Evolutionary conservation across 2,329 filamentous ascomycete species (phyloP), one percentile per base, ranked within the genome.

Genomic region (Claviceps monticola): DNA sequence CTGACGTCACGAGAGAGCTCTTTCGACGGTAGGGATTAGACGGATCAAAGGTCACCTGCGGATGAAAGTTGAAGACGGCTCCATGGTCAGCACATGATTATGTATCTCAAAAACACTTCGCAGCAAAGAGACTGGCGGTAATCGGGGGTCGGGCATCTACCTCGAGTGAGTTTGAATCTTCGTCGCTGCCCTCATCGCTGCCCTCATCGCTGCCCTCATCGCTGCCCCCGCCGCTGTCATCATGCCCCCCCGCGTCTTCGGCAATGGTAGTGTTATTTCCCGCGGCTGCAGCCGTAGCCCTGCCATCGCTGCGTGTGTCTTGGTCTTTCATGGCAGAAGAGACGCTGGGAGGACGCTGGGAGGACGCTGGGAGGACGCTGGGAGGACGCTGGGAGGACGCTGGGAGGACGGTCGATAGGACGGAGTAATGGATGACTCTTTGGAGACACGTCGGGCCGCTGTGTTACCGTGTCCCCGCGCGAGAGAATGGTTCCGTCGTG

Each of bases 21-120:
- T 84, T 85, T 53, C 82, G 75, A 21, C 82, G 76, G 59, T 83
- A 80, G 0, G 74, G 72, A 56, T 77, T 82, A 41, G 73, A 66
- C 1, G 76, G 67, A 55, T 84, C 80, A 59, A 85, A 84, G 21
- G 79, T 73, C 48, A 84, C 80, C 78, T 80, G 52, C 42, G 43
- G 17, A 29, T n/a, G 17, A 29, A 29, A 3, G 9, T 29, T 14
- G 36, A 50, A 2, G 3, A 39, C 19, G 9, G 29, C 6, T 36
- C 11, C 34, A 17, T 48, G 41, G 44, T 48, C 43, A 44, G 19
- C 29, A 23, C 26, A 29, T 29, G 26, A 9, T 43, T 37, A 21
- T 21, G 21, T 21, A 17, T 21, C 7, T 41, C 9, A 14, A 23
- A 5, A 6, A 14, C 16, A 14, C 9, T 21, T 21, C 3, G 8